Conservation (phyloP, 2,329 filamentous ascomycete species). For the Reticulascus tulasneorum region DNA sequence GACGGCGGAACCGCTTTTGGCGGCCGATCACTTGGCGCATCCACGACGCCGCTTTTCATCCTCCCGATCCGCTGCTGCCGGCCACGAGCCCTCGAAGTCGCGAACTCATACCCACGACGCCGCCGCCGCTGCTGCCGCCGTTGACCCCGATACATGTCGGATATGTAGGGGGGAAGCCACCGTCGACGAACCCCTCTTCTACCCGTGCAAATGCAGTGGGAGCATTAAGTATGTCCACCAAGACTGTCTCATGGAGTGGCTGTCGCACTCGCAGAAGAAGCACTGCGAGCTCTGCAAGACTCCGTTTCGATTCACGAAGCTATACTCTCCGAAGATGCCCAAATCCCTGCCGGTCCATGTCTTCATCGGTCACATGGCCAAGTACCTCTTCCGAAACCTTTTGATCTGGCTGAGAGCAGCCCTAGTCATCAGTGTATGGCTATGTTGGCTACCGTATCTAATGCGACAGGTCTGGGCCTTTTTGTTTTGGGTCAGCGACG, state of each 20-base stretch:
- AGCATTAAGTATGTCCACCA: constrained; percentile 99
- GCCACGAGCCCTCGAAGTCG: constrained; percentile 3
- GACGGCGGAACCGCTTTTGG: constrained; percentile 18
- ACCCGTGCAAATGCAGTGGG: constrained; percentile 97
- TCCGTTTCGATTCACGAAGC: constrained; percentile 94
- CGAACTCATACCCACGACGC: constrained; percentile 9
- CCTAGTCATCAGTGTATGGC: constrained; percentile 82
- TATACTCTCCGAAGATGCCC: constrained; percentile 95
- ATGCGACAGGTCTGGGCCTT: constrained; percentile 92
- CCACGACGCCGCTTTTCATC: constrained; percentile 20
- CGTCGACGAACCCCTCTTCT: constrained; percentile 81
- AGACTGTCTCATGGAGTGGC: constrained; percentile 97
- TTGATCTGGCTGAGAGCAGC: constrained; percentile 74
- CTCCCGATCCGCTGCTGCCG: constrained; percentile 1
- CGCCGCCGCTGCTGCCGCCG: constrained; percentile 7
- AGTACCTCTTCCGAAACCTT: constrained; percentile 68
- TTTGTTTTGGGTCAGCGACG: constrained; percentile 92
- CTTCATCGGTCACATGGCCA: constrained; percentile 72
- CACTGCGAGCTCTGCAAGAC: constrained; percentile 99
- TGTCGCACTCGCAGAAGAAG: constrained; percentile 98
- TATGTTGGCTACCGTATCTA: constrained; percentile 80
- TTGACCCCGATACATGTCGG: constrained; percentile 79
- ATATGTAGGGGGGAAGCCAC: constrained; percentile 93
- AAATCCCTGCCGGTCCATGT: constrained; percentile 73
- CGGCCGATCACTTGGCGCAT: constrained; percentile 22